phyloP scores from a whole-genome alignment of 768 basidiomycete genomes.

The Amanita rimosa region DNA sequence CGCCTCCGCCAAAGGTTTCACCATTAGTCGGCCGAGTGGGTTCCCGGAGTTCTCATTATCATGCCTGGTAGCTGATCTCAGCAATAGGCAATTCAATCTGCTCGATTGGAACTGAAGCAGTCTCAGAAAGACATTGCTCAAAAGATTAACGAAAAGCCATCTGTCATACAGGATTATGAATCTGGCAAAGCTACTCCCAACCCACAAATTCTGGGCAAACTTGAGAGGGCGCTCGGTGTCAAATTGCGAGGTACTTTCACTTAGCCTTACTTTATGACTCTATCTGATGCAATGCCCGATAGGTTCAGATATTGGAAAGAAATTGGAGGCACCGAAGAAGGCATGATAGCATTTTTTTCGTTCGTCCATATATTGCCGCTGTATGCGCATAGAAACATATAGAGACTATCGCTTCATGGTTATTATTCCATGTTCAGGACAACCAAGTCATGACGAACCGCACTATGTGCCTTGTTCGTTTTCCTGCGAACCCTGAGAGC shows the following conservation, averaged over 20 bases:
- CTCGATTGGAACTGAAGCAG: conserved; percentile 64
- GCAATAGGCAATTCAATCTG: conserved; percentile 66
- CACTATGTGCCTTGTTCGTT: conserved; percentile 3
- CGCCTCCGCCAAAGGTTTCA: conserved; percentile 75
- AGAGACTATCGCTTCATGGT: not conserved
- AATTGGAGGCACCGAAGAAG: conserved; percentile 71
- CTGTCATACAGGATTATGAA: conserved; percentile 83
- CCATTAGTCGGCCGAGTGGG: conserved; percentile 64
- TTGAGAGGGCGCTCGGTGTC: conserved; percentile 76
- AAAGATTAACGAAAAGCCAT: conserved; percentile 90
- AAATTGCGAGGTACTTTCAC: conserved; percentile 71
- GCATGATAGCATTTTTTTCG: conserved; percentile 23
- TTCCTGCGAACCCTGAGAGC: conserved; percentile 4
- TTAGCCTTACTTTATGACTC: not conserved
- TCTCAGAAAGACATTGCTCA: conserved; percentile 91
- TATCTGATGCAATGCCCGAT: conserved; percentile 9
- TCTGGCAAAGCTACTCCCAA: conserved; percentile 81
- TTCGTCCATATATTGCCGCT: conserved; percentile 7
- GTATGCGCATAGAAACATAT: conserved; percentile 1
- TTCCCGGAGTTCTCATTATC: conserved; percentile 4
- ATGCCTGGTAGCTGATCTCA: conserved; percentile 1
- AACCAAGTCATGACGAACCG: not conserved
- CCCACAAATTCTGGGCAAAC: conserved; percentile 76
- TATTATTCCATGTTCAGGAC: not conserved
- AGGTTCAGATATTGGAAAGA: conserved; percentile 82